These are phyloP conservation scores for Iris macrosiphon DNA, from an alignment of 106 monocot genomes.

Conservation along the genomic window DNA sequence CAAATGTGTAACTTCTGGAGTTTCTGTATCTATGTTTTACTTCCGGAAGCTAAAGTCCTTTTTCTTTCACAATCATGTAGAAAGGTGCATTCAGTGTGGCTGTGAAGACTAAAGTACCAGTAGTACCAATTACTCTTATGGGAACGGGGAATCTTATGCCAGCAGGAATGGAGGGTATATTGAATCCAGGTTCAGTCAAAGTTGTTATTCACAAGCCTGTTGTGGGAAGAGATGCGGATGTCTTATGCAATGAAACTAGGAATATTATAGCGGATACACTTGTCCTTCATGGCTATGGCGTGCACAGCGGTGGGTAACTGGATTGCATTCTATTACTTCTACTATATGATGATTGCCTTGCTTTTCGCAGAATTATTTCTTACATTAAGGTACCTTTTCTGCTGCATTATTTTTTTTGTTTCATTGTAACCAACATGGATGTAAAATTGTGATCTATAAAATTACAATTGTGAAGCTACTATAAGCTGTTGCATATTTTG, in stretches of 20 bases:
- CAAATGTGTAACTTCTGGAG: background rate
- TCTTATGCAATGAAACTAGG: constrained; percentile 60
- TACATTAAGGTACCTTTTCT: constrained; percentile 7
- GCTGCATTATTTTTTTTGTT: background rate
- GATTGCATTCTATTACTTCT: background rate
- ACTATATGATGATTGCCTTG: background rate
- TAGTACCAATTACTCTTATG: constrained; percentile 86
- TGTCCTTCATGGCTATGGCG: constrained; percentile 43
- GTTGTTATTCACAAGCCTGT: constrained; percentile 88
- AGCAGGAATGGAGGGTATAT: constrained; percentile 61
- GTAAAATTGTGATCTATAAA: too few relatives aligned
- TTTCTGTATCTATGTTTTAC: background rate
- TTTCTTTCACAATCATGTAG: constrained; percentile 25
- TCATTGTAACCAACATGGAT: background rate
- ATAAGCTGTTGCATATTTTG: too few relatives aligned
- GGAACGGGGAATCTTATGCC: constrained; percentile 90
- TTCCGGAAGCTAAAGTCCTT: background rate
- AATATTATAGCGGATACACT: constrained; percentile 60
- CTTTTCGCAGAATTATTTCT: too few relatives aligned
- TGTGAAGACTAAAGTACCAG: constrained; percentile 69
- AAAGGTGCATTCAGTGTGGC: constrained; percentile 96
- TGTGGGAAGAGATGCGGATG: constrained; percentile 56
- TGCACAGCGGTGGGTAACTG: constrained; percentile 6
- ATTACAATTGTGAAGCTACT: too few relatives aligned
- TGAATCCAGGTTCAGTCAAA: constrained; percentile 69